Conservation (phyloP, 345 rosid genomes). For the Trapa incisa region DNA sequence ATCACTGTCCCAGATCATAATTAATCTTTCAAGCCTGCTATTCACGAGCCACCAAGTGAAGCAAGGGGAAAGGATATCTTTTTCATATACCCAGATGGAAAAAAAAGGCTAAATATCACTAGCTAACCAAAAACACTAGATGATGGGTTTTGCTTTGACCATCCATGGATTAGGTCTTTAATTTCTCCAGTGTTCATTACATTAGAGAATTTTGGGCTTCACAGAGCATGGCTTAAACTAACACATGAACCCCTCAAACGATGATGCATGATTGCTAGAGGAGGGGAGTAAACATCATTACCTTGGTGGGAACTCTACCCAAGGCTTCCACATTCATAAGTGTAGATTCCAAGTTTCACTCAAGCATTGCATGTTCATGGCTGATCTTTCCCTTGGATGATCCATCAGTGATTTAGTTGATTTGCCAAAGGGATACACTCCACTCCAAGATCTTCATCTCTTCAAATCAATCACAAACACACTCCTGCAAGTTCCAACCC, state of each 20-base stretch:
- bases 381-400: too few relatives aligned
- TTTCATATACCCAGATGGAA: too few relatives aligned
- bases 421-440: too few relatives aligned
- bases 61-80: too few relatives aligned
- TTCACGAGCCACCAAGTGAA: not conserved
- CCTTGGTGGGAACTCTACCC: not conserved
- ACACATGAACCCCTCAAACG: not conserved
- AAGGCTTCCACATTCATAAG: not conserved
- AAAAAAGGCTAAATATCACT: too few relatives aligned
- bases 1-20: conserved; percentile 1
- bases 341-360: too few relatives aligned
- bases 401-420: too few relatives aligned
- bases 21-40: not conserved
- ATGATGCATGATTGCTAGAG: not conserved
- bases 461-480: not conserved
- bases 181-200: not conserved
- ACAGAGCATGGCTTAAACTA: not conserved
- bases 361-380: too few relatives aligned
- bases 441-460: too few relatives aligned
- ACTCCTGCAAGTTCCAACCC: not conserved
- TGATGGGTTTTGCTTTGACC: not conserved
- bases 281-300: conserved; percentile 1
- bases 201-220: not conserved
- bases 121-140: not conserved
- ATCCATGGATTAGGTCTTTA: not conserved